Evolutionary conservation across 345 rosid species (phyloP).

Genomic region (Sonneratia caseolaris): DNA sequence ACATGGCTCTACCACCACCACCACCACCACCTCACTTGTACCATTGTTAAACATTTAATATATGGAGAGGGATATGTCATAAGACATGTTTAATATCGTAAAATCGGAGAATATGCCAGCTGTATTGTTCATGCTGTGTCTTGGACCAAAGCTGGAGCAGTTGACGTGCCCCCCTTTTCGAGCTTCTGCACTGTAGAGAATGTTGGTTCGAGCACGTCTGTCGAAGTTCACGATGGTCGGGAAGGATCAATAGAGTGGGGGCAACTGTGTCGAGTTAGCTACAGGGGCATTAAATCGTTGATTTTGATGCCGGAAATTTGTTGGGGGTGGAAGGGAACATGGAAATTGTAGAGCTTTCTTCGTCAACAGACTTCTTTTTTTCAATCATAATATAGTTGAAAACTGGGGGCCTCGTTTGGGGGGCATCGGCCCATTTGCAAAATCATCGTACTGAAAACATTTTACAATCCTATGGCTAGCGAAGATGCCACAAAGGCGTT

Average conservation of each 20-base stretch:
- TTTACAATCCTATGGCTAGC: constrained; percentile 24
- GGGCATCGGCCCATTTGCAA: no score
- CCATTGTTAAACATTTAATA: neutral
- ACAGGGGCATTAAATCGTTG: neutral
- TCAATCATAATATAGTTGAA: no score
- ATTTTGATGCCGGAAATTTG: neutral
- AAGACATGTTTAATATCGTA: no score
- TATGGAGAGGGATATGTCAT: no score
- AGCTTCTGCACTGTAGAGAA: neutral
- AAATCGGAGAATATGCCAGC: no score
- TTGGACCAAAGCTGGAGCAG: no score
- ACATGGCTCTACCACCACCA: constrained; percentile 17
- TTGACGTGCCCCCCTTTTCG: no score
- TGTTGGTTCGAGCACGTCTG: neutral
- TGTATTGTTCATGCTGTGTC: no score
- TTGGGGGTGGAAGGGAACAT: neutral
- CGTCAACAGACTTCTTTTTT: no score
- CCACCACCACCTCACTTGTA: constrained; percentile 1
- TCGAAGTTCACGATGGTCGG: neutral
- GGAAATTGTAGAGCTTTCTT: neutral
- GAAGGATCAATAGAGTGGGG: neutral
- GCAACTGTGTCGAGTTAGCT: neutral
- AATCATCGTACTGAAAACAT: neutral
- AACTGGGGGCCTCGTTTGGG: no score
- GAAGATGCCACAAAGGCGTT: constrained; percentile 21